Evolutionary conservation across 2,329 filamentous ascomycete genomes (phyloP), one percentile per base, ranked within the genome.

Genomic region (Fusarium sp.): DNA sequence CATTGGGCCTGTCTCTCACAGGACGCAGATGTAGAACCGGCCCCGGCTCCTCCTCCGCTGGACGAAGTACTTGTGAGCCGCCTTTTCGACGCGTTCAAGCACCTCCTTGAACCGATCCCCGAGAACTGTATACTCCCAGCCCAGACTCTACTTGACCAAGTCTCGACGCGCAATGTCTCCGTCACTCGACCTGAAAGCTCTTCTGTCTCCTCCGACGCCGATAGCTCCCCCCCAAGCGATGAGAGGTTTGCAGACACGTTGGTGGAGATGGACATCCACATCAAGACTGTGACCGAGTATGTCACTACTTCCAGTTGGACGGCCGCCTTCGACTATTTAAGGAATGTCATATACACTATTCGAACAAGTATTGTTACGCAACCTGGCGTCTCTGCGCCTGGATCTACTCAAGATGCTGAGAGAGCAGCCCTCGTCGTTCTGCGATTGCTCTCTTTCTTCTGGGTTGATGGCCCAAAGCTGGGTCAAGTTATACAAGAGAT

Each of bases 301-400:
- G 81, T 91, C 66, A 91, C 90, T 20, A 91, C 89, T 13, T 90
- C 90, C 5, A 92, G 87, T 75, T 93, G 91, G 91, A 75, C 84
- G 36, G 81, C 85, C 44, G 86, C 89, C 7, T 89, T 92, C 63
- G 89, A 90, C 54, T 90, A 90, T 75, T 81, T 92, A 63, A 86
- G 87, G 67, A 84, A 81, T 71, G 83, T 87, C 53, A 83, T 90
- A 39, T 87, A 88, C 75, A 83, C 81, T 51, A 85, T 89, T 61
- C 85, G 89, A 36, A 85, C 84, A 28, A 81, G 83, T 5, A 78
- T 82, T 18, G 81, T 85, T 7, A 71, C 81, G 2, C 86, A 87
- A 58, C 79, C 81, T 28, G 80, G 80, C 17, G 67, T 82, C 13
- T 80, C 83, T 36, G 64, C 73, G 6, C 71, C 79, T 11, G 83